Percentiles rank a stretch among this genome's conserved stretches.
These are phyloP conservation scores for Papiliotrema laurentii DNA, from an alignment of 1,284 basidiomycete species.

Conservation along the genomic window DNA sequence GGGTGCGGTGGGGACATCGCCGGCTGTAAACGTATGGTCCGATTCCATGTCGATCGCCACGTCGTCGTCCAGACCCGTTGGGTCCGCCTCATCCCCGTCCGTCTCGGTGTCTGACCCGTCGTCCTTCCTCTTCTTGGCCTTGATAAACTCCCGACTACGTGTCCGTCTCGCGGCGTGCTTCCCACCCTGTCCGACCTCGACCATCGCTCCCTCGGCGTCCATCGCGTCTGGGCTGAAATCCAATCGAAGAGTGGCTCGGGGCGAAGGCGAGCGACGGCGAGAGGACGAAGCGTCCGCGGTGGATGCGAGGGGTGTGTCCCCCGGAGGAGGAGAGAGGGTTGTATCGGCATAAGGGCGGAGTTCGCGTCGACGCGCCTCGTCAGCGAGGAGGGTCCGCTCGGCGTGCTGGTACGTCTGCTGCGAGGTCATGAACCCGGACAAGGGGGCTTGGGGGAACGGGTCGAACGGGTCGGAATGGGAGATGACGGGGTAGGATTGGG, in stretches of 20 bases:
- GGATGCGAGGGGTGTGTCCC: constrained; percentile 3
- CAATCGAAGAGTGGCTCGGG: background rate
- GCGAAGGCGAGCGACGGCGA: too few species aligned
- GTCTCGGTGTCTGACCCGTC: constrained; percentile 1
- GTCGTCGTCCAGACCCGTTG: constrained; percentile 14
- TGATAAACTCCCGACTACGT: background rate
- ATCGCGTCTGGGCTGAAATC: background rate
- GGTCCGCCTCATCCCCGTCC: too few species aligned
- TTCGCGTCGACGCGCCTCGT: constrained; percentile 22
- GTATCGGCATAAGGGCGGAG: constrained; percentile 25
- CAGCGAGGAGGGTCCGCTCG: constrained; percentile 27
- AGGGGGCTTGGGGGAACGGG: constrained; percentile 1
- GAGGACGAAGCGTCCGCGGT: background rate
- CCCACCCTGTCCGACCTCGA: constrained; percentile 8
- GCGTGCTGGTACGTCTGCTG: constrained; percentile 22
- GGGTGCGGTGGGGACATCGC: background rate
- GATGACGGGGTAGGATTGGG: constrained; percentile 30
- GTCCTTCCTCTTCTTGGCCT: constrained; percentile 12
- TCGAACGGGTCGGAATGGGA: constrained; percentile 8
- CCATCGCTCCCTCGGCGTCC: constrained; percentile 19
- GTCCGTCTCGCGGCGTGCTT: background rate
- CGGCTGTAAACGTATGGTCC: background rate
- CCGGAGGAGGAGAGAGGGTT: too few species aligned
- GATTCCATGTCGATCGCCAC: background rate
- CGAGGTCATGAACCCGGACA: constrained; percentile 20